Evolutionary conservation across 768 basidiomycete genomes (phyloP), one percentile per base, ranked within the genome.

Genomic region (Coprinopsis sp.): DNA sequence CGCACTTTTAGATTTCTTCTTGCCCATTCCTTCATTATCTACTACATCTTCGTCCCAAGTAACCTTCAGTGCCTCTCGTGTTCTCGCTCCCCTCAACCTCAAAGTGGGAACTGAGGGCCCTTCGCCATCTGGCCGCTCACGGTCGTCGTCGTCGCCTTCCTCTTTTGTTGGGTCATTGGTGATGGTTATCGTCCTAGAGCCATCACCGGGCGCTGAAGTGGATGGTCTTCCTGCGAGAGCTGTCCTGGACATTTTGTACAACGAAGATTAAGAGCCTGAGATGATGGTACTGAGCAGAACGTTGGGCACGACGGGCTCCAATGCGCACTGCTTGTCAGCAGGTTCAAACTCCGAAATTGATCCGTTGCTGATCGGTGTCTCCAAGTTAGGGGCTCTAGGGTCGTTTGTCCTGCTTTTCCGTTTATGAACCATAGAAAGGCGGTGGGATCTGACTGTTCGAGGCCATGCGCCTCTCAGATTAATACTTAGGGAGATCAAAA

Each of bases 1-100:
- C 87, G 52, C 54, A 95, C 94, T 92, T 69, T 97, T 97, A 23
- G 91, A 91, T 52, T 87, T 90, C 67, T 96, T 95, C 74, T 78
- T 82, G 6, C 90, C 91, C 49, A 82, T 77, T 0, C 84, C 83
- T 57, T 97, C 94, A 58, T 97, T 96, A 62, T 97, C 94, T 2
- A 95, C 76, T 3, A 90, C 87, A 45, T 82, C 85, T 14, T 91
- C 86, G 18, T 67, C 76, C 94, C 94, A 96, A 1, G 77, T 81
- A 0, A 97, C 94, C 21, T 76, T 70, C 31, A 75, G 79, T 24
- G 66, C 65, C 22, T 66, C 67, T 24, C 69, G 66, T 21, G 47
- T 57, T 39, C 43, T 46, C 29, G 75, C 69, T 8, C 62, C 87
- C 14, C 82, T 73, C 24, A 91, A 71, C 44, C 72, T 75, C 30